Conservation (phyloP, 192 early-diverging fungal species). For the Gigaspora rosea region DNA sequence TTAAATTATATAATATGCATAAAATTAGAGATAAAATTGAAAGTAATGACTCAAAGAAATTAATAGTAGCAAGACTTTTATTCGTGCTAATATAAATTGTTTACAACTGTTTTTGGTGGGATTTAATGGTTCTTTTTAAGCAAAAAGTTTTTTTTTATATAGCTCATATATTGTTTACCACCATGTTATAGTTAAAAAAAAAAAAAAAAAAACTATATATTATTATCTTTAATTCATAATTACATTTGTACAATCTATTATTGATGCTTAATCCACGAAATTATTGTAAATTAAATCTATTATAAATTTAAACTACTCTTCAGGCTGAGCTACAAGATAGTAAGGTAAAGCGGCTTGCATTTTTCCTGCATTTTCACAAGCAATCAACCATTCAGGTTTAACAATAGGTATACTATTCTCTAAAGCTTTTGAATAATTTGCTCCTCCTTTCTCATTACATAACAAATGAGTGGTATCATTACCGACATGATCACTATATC, state of each 20-base stretch:
- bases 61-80: not conserved
- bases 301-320: not conserved
- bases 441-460: conserved; percentile 78
- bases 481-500: conserved; percentile 81
- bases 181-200: no score
- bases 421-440: conserved; percentile 85
- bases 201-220: no score
- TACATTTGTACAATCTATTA: no score
- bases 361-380: conserved; percentile 86
- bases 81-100: no score
- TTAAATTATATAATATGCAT: not conserved
- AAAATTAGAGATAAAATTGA: not conserved
- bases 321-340: conserved; percentile 45
- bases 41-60: not conserved
- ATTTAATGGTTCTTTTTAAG: no score
- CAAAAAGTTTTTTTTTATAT: no score
- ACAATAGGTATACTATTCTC: conserved; percentile 94
- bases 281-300: not conserved
- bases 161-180: no score
- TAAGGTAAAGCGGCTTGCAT: conserved; percentile 75
- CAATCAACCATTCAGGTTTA: conserved; percentile 92
- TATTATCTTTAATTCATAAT: no score
- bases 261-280: not conserved
- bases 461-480: conserved; percentile 92
- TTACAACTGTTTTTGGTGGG: no score